These are phyloP conservation scores for Vaccinium corymbosum DNA, from an alignment of 148 eudicot genomes.

Conservation along the genomic window DNA sequence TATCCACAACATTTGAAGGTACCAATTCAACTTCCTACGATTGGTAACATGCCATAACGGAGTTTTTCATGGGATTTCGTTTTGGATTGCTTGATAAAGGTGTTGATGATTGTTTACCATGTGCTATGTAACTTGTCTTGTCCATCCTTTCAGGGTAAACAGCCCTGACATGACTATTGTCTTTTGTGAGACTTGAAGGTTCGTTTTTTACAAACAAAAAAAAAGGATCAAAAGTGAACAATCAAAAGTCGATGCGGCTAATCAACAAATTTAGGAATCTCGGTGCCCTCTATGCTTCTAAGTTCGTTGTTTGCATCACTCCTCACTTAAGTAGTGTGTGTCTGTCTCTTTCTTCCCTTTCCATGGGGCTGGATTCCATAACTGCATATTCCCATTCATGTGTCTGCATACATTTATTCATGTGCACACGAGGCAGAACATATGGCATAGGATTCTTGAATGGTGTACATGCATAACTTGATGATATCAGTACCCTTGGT, in stretches of 20 bases:
- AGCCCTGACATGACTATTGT: neutral
- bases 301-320: neutral
- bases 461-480: neutral
- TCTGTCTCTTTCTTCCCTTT: neutral
- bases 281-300: neutral
- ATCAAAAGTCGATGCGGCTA: neutral
- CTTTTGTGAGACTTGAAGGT: neutral
- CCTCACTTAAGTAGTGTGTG: neutral
- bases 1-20: neutral
- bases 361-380: neutral
- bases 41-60: neutral
- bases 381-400: neutral
- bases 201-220: neutral
- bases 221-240: neutral
- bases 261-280: slow-evolving; percentile 5
- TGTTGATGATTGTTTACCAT: neutral
- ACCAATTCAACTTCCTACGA: neutral
- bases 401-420: neutral
- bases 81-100: neutral
- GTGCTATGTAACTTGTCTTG: neutral
- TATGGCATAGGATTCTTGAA: neutral
- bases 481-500: neutral
- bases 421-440: neutral
- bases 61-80: neutral
- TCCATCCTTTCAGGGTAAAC: neutral